These are phyloP conservation scores for Scedosporium apiospermum DNA, from an alignment of 2,329 filamentous ascomycete genomes.

Conservation along the genomic window DNA sequence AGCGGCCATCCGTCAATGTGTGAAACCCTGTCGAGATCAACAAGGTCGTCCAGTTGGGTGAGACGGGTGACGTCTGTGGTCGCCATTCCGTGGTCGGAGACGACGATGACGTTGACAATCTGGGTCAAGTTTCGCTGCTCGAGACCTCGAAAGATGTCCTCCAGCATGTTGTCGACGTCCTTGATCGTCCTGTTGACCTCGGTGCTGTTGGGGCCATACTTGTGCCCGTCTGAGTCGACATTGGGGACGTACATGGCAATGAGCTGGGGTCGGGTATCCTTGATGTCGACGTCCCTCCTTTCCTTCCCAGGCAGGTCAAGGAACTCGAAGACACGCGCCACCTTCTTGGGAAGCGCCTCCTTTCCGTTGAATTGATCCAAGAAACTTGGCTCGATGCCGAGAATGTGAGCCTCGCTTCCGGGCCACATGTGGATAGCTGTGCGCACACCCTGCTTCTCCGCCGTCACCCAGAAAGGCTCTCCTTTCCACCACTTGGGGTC, in stretches of 20 bases:
- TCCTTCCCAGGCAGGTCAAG: constrained; percentile 73
- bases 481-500: constrained; percentile 90
- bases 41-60: constrained; percentile 80
- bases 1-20: constrained; percentile 93
- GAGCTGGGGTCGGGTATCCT: constrained; percentile 67
- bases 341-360: constrained; percentile 67
- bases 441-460: constrained; percentile 69
- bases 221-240: constrained; percentile 80
- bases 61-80: constrained; percentile 74
- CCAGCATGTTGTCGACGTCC: constrained; percentile 76
- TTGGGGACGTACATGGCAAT: constrained; percentile 93
- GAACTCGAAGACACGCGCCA: constrained; percentile 68
- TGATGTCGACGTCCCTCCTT: constrained; percentile 29
- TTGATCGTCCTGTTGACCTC: constrained; percentile 73
- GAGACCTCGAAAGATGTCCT: constrained; percentile 63
- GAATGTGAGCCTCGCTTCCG: constrained; percentile 81
- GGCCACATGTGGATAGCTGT: constrained; percentile 98
- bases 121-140: constrained; percentile 73
- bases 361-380: constrained; percentile 77
- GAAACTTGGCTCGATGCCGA: constrained; percentile 64
- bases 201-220: constrained; percentile 88
- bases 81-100: constrained; percentile 97
- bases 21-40: constrained; percentile 68
- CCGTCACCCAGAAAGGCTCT: constrained; percentile 89
- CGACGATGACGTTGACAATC: constrained; percentile 90